Conservation (phyloP, 139 green algal species). For the Micractinium sp. region DNA sequence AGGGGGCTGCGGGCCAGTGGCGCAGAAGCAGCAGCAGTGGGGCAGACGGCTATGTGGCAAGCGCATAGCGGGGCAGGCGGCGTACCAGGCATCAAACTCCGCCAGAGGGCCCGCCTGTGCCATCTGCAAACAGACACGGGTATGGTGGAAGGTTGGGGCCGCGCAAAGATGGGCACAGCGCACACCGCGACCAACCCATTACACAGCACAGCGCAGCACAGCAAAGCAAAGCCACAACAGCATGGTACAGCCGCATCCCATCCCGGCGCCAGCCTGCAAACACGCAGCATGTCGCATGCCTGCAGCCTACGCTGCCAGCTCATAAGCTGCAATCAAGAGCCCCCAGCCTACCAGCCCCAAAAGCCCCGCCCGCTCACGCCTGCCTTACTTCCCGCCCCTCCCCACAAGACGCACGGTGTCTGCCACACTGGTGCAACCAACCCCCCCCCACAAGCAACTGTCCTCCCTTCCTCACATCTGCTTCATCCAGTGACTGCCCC, state of each 20-base stretch:
- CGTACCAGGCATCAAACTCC: slow-evolving; percentile 66
- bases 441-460: not conserved
- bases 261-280: not conserved
- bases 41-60: too few species aligned
- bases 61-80: too few species aligned
- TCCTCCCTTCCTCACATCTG: not conserved
- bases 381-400: too few species aligned
- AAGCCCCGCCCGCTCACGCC: not conserved
- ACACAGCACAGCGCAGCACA: too few species aligned
- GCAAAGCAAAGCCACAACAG: not conserved
- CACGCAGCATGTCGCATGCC: not conserved
- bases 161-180: not conserved
- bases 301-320: not conserved
- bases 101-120: slow-evolving; percentile 65
- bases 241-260: too few species aligned
- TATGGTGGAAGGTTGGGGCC: too few species aligned
- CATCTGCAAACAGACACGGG: not conserved
- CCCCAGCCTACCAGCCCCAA: not conserved
- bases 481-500: slow-evolving; percentile 43
- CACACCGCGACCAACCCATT: too few species aligned
- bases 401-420: too few species aligned
- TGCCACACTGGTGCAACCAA: not conserved
- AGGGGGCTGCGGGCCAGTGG: too few species aligned
- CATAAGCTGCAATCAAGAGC: not conserved
- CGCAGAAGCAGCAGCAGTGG: too few species aligned